Conservation (phyloP, 164 flowering plant genomes). For the Paratinospora sagittata region DNA sequence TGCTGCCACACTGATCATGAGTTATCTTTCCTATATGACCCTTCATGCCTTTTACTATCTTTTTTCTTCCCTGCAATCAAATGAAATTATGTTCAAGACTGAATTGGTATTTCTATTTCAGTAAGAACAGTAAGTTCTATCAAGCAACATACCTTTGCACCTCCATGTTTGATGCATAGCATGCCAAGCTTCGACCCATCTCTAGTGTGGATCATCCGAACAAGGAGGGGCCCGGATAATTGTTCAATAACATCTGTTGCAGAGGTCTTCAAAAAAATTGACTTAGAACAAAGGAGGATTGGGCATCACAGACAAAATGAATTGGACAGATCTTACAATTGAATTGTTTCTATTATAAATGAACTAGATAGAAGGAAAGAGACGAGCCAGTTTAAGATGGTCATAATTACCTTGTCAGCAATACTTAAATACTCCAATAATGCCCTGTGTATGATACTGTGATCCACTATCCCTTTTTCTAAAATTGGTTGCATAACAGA, state of each 20-base stretch:
- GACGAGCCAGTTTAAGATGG: not conserved
- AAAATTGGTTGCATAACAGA: slow-evolving; percentile 73
- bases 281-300: slow-evolving; percentile 22
- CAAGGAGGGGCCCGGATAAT: slow-evolving; percentile 69
- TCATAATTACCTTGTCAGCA: slow-evolving; percentile 62
- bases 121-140: not conserved
- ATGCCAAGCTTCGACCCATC: slow-evolving; percentile 81
- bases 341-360: not conserved
- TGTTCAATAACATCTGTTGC: slow-evolving; percentile 75
- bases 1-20: slow-evolving; percentile 61
- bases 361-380: not conserved
- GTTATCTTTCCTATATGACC: slow-evolving; percentile 64
- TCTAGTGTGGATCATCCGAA: slow-evolving; percentile 79
- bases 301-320: not conserved
- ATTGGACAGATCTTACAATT: not conserved
- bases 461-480: slow-evolving; percentile 94
- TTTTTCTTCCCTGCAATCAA: slow-evolving; percentile 72
- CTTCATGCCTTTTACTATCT: slow-evolving; percentile 87
- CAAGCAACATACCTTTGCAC: slow-evolving; percentile 63
- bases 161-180: slow-evolving; percentile 83
- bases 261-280: slow-evolving; percentile 45
- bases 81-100: not conserved
- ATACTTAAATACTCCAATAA: slow-evolving; percentile 70
- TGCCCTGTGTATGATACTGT: slow-evolving; percentile 75
- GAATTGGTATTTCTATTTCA: not conserved